Base-by-base conservation (phyloP, 1,284 basidiomycete species). In the Puccinia hordei region DNA sequence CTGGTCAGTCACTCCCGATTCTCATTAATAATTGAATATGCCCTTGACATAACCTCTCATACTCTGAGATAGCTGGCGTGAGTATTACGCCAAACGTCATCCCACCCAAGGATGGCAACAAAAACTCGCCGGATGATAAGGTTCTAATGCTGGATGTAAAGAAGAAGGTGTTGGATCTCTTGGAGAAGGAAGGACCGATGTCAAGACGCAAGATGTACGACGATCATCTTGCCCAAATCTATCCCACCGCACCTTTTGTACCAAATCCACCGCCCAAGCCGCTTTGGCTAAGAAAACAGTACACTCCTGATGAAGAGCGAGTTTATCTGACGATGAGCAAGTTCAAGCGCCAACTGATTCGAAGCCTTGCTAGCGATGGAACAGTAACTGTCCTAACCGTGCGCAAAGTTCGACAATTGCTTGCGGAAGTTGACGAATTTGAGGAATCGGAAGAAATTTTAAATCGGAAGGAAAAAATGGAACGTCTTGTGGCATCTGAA, bases 311-410 rank as follows among this genome's bases (percentile, higher is more conserved):
- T 12, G 65, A 68, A 59, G 65, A 68, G 57, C 30, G 65, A 30
- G 76, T 78, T 10, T 78, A 78, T 46, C 55, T 78, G 13, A 78
- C 76, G 19, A 78, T 78, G 76, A 69, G 65, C 55, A 78, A 78
- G 41, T 78, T 78, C 41, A 78, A 78, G 44, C 46, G 55, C 4
- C 44, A 55, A 49, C 49, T 78, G 17, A 69, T 78, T 27, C 30
- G 76, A 41, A 38, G 46, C 30, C 44, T 78, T 17, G 27, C 27
- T 35, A 22, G 41, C 24, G 76, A 78, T 35, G 66, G 66, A 10
- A 55, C 35, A 12, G 66, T 78, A 1, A 35, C 65, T 15, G 66
- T 78, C 27, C 59, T 78, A 17, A 78, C 76, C 33, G 76, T 78
- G 17, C n/a, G 35, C 38, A 78, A 78, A 19, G 53, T 78, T 38